These are phyloP conservation scores for Penicillium longicatenatum DNA, from an alignment of 495 filamentous ascomycete genomes.

Conservation along the genomic window DNA sequence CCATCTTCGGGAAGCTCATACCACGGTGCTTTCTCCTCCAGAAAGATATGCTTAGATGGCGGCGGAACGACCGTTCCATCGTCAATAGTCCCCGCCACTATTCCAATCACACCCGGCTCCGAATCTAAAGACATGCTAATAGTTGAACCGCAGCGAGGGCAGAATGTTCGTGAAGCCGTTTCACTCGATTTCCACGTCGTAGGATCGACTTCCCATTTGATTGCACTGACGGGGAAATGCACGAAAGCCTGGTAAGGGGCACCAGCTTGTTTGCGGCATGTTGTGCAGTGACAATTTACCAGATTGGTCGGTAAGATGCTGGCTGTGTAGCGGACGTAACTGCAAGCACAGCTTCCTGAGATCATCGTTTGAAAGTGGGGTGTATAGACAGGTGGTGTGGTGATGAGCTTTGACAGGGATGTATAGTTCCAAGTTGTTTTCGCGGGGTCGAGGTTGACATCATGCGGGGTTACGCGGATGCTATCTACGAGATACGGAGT, in stretches of 20 bases:
- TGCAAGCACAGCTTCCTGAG: constrained; percentile 34
- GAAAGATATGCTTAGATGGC: constrained; percentile 29
- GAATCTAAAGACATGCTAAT: constrained; percentile 29
- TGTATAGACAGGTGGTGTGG: background rate
- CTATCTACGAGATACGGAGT: background rate
- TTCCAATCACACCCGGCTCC: constrained; percentile 6
- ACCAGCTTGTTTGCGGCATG: constrained; percentile 34
- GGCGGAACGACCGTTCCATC: constrained; percentile 16
- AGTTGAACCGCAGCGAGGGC: constrained; percentile 31
- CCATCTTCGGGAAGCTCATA: constrained; percentile 31
- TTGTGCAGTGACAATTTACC: constrained; percentile 33
- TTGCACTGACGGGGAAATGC: constrained; percentile 18
- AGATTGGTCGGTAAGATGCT: constrained; percentile 16
- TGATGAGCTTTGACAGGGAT: background rate
- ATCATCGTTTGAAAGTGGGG: constrained; percentile 11
- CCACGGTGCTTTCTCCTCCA: constrained; percentile 33
- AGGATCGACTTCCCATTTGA: constrained; percentile 26
- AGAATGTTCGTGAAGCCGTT: constrained; percentile 29
- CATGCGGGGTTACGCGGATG: constrained; percentile 4
- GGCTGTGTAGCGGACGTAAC: constrained; percentile 25
- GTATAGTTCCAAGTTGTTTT: background rate
- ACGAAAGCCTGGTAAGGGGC: constrained; percentile 32
- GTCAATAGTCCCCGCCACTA: constrained; percentile 36
- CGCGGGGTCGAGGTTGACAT: constrained; percentile 6
- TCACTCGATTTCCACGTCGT: constrained; percentile 22